Conservation (phyloP, 306 rosid genomes). For the Vigna trinervia region DNA sequence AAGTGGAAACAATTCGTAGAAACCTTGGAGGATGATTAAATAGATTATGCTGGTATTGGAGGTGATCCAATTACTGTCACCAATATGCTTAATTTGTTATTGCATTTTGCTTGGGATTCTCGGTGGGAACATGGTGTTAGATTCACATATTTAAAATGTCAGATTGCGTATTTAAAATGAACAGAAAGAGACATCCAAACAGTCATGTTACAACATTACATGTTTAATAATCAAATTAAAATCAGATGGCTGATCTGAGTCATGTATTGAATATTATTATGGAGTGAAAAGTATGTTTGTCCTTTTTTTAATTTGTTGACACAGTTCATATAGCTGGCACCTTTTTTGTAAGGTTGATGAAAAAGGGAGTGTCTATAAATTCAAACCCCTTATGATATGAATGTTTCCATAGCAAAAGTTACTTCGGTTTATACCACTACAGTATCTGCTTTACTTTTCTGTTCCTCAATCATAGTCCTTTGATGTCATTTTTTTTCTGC, state of each 20-base stretch:
- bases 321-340: conserved; percentile 18
- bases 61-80: conserved; percentile 4
- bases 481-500: neutral
- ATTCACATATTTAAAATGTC: conserved; percentile 25
- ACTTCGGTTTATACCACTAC: neutral
- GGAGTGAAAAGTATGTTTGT: too few relatives aligned
- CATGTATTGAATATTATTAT: neutral
- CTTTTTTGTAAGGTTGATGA: neutral
- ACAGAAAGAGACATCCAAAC: conserved; percentile 42
- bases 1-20: conserved; percentile 50
- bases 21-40: conserved; percentile 55
- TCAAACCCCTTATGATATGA: neutral
- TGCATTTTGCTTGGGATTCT: conserved; percentile 26
- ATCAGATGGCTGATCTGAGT: conserved; percentile 35
- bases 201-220: conserved; percentile 8
- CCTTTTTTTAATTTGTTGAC: conserved; percentile 5
- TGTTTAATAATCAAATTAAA: conserved; percentile 39
- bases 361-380: neutral
- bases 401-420: neutral
- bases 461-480: conserved; percentile 4
- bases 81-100: conserved; percentile 19
- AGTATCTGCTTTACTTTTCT: neutral
- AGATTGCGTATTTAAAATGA: conserved; percentile 13
- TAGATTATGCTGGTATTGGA: neutral
- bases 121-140: conserved; percentile 34